phyloP scores from a whole-genome alignment of 306 rosid genomes.

The Quercus dentata region DNA sequence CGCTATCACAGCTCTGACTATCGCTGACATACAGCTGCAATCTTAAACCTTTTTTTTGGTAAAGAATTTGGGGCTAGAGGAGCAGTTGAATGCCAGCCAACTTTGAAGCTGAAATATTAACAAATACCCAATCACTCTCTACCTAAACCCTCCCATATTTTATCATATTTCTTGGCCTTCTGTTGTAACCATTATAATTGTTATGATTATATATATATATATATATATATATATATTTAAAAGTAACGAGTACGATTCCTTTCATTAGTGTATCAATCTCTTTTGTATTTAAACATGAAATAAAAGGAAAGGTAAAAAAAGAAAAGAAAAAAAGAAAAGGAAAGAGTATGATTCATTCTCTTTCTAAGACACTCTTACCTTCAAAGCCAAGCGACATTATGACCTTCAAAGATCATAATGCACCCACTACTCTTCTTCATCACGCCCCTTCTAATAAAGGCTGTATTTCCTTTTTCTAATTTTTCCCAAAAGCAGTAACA shows the following conservation, averaged over 20 bases:
- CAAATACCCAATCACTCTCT: slow-evolving; percentile 30
- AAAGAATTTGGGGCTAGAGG: slow-evolving; percentile 20
- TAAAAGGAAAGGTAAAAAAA: too few species aligned
- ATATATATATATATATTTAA: too few species aligned
- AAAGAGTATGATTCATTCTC: slow-evolving; percentile 19
- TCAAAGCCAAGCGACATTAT: slow-evolving; percentile 61
- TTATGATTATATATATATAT: too few species aligned
- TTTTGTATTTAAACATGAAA: too few species aligned
- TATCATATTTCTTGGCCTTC: neutral
- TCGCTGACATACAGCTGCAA: neutral
- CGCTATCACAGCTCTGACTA: slow-evolving; percentile 10
- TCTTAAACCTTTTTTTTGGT: slow-evolving; percentile 16
- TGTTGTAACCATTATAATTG: too few species aligned
- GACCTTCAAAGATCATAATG: slow-evolving; percentile 14
- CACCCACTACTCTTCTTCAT: slow-evolving; percentile 29
- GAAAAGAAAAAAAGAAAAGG: neutral
- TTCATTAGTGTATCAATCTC: too few species aligned
- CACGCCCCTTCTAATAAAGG: slow-evolving; percentile 5
- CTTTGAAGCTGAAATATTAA: slow-evolving; percentile 43
- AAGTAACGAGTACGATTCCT: too few species aligned
- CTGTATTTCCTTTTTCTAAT: neutral
- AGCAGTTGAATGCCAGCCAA: slow-evolving; percentile 34
- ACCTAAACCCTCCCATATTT: slow-evolving; percentile 28
- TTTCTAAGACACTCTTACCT: slow-evolving; percentile 38
- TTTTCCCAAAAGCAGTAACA: neutral